A percentile compares a stretch with the other conserved stretches of the same genome.
phyloP scores from a whole-genome alignment of 257 asterid genomes.

The Dorcoceras hygrometricum region DNA sequence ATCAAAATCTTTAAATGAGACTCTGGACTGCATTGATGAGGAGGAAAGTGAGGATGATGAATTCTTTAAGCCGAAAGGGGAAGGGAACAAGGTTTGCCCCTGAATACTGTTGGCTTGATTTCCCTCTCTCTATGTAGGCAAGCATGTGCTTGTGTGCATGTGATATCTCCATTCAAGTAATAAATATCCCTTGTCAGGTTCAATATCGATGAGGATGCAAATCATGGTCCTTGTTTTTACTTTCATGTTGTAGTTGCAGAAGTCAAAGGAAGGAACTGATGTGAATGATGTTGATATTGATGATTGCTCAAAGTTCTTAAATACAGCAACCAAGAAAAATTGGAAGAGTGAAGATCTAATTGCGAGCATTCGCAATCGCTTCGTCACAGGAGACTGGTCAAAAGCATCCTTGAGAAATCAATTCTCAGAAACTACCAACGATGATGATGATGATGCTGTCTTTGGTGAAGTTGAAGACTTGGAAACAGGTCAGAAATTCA shows the following conservation, averaged over 20 bases:
- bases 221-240: neutral
- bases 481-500: constrained; percentile 83
- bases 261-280: constrained; percentile 43
- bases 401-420: constrained; percentile 70
- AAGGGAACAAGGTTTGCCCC: constrained; percentile 63
- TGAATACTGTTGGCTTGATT: neutral
- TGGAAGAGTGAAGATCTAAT: constrained; percentile 54
- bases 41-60: constrained; percentile 77
- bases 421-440: constrained; percentile 34
- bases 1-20: constrained; percentile 36
- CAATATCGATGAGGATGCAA: neutral
- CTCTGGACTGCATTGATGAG: constrained; percentile 28
- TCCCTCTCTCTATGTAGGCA: neutral
- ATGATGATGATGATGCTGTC: constrained; percentile 42
- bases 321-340: constrained; percentile 34
- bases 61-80: constrained; percentile 88
- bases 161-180: constrained; percentile 6
- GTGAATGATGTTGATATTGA: constrained; percentile 51
- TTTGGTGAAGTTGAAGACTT: constrained; percentile 92
- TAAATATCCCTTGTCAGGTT: neutral
- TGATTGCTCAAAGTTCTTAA: constrained; percentile 77
- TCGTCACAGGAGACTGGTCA: constrained; percentile 88
- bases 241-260: constrained; percentile 42
- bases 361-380: constrained; percentile 75
- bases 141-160: neutral